These are phyloP conservation scores for Phytophthora quininea DNA, from an alignment of 352 stramenopile genomes.

Conservation along the genomic window DNA sequence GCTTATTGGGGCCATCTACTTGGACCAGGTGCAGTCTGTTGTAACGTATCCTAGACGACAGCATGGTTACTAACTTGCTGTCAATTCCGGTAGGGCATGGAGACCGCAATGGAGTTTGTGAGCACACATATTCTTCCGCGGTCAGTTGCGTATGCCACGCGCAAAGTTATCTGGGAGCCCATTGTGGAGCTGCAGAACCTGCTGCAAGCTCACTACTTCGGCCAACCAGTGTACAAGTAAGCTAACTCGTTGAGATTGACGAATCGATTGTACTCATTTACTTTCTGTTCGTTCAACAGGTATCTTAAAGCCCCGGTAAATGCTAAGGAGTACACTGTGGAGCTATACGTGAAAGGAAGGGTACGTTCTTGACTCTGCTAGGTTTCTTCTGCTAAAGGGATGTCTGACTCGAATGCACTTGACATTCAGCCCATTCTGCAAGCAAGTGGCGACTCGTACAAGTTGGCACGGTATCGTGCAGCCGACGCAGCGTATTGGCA, in stretches of 20 bases:
- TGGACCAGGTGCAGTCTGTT: slow-evolving; percentile 74
- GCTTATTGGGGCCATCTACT: slow-evolving; percentile 79
- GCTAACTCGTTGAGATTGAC: no score
- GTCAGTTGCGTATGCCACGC: slow-evolving; percentile 58
- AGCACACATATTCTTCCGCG: slow-evolving; percentile 65
- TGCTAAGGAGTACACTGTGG: slow-evolving; percentile 52
- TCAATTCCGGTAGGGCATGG: slow-evolving; percentile 69
- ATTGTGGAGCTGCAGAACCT: slow-evolving; percentile 71
- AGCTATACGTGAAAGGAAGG: slow-evolving; percentile 71
- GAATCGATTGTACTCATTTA: neutral
- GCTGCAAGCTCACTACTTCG: slow-evolving; percentile 69
- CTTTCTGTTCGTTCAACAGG: slow-evolving; percentile 29
- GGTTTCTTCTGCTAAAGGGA: neutral
- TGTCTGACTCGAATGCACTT: neutral
- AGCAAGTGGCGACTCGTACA: slow-evolving; percentile 58
- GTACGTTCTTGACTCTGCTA: slow-evolving; percentile 30
- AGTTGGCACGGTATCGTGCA: slow-evolving; percentile 57
- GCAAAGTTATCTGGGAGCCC: slow-evolving; percentile 60
- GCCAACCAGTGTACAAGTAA: slow-evolving; percentile 74
- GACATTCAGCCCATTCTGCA: slow-evolving; percentile 54
- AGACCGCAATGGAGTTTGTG: slow-evolving; percentile 67
- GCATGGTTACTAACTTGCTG: no score
- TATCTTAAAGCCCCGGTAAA: slow-evolving; percentile 56
- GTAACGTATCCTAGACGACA: no score
- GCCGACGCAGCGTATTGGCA: slow-evolving; percentile 60